Evolutionary conservation across 225 moss, liverwort and hornwort species (phyloP).

Genomic region (Takakia lepidozioides): DNA sequence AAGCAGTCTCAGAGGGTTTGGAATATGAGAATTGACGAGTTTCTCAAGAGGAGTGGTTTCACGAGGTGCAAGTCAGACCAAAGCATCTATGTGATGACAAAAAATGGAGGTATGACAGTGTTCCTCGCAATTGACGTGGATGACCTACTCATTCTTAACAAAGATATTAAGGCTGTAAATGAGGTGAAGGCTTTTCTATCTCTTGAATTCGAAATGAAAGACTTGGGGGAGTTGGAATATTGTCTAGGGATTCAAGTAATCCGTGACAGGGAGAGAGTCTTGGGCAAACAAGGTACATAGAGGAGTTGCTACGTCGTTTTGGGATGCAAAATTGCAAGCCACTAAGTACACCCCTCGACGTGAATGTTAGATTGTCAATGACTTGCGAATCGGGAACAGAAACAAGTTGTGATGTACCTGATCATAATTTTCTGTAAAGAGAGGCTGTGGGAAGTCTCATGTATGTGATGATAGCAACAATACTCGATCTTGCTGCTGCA

Average conservation of each 20-base stretch:
- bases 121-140: not conserved
- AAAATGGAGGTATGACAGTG: not conserved
- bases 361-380: not conserved
- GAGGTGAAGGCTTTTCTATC: not conserved
- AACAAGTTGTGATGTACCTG: not conserved
- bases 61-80: not conserved
- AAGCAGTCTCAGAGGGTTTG: not conserved
- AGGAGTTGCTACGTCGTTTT: not conserved
- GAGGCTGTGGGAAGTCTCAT: conserved; percentile 2
- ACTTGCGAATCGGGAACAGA: not conserved
- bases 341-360: not conserved
- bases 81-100: not conserved
- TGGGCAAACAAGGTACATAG: not conserved
- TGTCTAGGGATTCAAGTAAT: not conserved
- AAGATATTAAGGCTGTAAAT: not conserved
- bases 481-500: not conserved
- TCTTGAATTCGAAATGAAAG: conserved; percentile 1
- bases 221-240: not conserved
- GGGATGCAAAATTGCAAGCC: conserved; percentile 1
- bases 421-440: not conserved
- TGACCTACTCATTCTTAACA: not conserved
- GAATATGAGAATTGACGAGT: not conserved
- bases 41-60: not conserved
- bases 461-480: not conserved
- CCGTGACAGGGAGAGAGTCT: not conserved